A percentile compares a stretch with the other conserved stretches of the same genome.
Conservation (phyloP, 192 early-diverging fungal species). For the Gaertneriomyces semiglobifer region DNA sequence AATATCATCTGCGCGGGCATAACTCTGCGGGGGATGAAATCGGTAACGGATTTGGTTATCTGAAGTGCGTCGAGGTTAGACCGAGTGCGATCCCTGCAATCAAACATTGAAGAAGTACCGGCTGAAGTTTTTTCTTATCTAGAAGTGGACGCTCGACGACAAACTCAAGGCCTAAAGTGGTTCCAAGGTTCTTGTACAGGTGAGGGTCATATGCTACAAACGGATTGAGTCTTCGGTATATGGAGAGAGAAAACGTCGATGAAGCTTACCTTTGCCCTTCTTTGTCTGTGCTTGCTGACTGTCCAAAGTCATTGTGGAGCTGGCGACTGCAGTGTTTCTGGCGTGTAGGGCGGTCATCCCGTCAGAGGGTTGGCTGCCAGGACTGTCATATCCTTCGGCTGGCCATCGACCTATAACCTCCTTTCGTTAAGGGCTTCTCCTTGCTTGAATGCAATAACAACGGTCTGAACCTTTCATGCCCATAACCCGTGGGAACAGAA, state of each 20-base stretch:
- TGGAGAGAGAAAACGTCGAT: constrained; percentile 10
- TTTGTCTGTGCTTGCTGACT: neutral
- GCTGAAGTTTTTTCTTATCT: constrained; percentile 57
- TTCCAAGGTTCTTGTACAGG: constrained; percentile 43
- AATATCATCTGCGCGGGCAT: constrained; percentile 41
- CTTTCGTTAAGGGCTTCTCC: neutral
- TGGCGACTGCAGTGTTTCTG: neutral
- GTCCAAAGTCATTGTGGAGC: constrained; percentile 11
- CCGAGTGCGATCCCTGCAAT: too few species aligned
- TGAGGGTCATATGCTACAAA: constrained; percentile 12
- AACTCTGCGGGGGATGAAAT: constrained; percentile 50
- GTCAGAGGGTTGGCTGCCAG: neutral
- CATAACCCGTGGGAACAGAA: constrained; percentile 51
- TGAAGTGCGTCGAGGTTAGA: constrained; percentile 3
- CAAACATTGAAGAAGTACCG: constrained; percentile 26
- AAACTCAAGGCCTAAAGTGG: constrained; percentile 43
- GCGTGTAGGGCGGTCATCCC: neutral
- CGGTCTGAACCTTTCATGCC: constrained; percentile 36
- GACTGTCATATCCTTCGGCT: constrained; percentile 20
- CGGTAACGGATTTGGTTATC: constrained; percentile 55
- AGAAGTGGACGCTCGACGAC: constrained; percentile 49
- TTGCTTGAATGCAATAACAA: constrained; percentile 10
- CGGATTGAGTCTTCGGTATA: neutral
- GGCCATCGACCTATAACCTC: constrained; percentile 29
- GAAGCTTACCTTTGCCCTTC: constrained; percentile 2